Evolutionary conservation across 176 grass and related monocot genomes (phyloP).

Genomic region (Lolium perenne): DNA sequence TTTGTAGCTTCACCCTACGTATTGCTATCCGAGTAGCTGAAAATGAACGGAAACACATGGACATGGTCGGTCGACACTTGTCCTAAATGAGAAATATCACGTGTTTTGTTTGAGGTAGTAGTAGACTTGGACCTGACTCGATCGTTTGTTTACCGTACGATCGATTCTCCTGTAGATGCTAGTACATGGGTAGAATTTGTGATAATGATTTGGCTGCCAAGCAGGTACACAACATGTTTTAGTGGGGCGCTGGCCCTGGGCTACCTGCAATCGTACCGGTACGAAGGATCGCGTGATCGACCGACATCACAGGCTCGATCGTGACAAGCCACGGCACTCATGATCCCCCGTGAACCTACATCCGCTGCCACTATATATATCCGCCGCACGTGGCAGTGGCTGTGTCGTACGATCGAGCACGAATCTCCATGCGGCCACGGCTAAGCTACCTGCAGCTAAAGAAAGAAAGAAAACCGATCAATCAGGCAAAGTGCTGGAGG

Average conservation of each 20-base stretch:
- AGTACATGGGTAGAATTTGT: neutral
- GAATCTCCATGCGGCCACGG: too few species aligned
- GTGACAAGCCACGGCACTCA: constrained; percentile 16
- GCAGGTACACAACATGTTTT: neutral
- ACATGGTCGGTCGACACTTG: neutral
- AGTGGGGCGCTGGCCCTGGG: constrained; percentile 24
- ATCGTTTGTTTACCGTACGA: neutral
- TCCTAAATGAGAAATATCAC: neutral
- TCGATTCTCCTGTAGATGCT: neutral
- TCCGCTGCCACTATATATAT: constrained; percentile 24
- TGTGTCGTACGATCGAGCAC: too few species aligned
- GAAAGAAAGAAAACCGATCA: constrained; percentile 29
- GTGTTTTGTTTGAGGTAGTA: too few species aligned
- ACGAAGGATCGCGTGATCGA: constrained; percentile 35
- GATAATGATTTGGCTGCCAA: constrained; percentile 23
- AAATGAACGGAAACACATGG: too few species aligned
- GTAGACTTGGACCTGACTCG: neutral
- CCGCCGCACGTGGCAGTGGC: too few species aligned
- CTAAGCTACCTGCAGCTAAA: neutral
- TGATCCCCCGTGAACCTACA: constrained; percentile 45
- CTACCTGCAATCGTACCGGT: constrained; percentile 19
- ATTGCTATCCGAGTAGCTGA: too few species aligned
- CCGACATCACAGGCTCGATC: constrained; percentile 6
- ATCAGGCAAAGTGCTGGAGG: neutral
- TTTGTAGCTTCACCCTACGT: neutral